Conservation (phyloP, 129 eudicot species). For the Dittrichia graveolens region DNA sequence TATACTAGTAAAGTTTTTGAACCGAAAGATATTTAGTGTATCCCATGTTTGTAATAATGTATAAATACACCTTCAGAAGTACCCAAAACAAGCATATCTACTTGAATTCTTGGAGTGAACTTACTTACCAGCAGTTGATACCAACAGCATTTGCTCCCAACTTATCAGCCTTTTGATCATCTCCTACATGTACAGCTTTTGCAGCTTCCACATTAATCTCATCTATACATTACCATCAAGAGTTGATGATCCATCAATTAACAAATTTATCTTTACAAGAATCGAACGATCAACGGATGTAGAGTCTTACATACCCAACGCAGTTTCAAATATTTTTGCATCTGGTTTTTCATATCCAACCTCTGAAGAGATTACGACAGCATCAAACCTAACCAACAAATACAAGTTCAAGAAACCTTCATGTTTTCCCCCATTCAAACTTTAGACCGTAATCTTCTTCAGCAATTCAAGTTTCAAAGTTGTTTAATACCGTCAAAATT, state of each 20-base stretch:
- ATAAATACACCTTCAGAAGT: background rate
- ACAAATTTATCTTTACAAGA: constrained; percentile 7
- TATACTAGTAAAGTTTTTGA: background rate
- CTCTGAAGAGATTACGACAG: constrained; percentile 86
- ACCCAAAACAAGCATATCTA: background rate
- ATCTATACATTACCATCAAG: constrained; percentile 45
- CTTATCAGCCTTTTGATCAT: constrained; percentile 79
- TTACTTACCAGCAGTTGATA: constrained; percentile 70
- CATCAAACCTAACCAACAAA: constrained; percentile 67
- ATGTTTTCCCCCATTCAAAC: background rate
- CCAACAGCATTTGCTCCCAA: constrained; percentile 87
- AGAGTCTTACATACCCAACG: constrained; percentile 60
- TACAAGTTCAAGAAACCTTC: background rate
- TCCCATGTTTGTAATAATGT: background rate
- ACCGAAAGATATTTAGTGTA: background rate
- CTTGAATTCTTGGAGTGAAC: constrained; percentile 21
- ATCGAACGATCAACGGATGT: background rate
- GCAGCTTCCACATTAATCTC: constrained; percentile 63
- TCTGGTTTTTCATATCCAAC: constrained; percentile 96
- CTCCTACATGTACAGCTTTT: constrained; percentile 90
- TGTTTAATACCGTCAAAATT: too few relatives aligned
- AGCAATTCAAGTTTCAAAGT: too few relatives aligned
- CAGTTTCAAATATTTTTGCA: constrained; percentile 70
- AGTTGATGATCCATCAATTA: background rate
- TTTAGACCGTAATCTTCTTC: too few relatives aligned